Percentiles rank a stretch among this genome's conserved stretches.
phyloP scores from a whole-genome alignment of 148 eudicot genomes.

The Bassia scoparia region DNA sequence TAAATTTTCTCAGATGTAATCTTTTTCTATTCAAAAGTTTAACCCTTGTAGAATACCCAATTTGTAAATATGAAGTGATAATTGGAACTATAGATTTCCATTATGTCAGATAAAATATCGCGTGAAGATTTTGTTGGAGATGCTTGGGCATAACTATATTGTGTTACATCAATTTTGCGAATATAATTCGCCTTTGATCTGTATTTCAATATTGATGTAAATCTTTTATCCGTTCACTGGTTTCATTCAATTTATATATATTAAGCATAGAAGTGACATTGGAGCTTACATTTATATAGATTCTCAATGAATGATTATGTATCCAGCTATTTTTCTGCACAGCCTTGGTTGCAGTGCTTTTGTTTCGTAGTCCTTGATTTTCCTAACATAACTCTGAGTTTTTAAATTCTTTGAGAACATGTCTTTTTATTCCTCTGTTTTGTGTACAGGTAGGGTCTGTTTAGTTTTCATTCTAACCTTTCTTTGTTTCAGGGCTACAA shows the following conservation, averaged over 20 bases:
- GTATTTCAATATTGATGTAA: too few species aligned
- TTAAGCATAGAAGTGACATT: neutral
- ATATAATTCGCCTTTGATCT: too few species aligned
- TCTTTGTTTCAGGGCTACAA: conserved; percentile 45
- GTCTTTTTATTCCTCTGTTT: too few species aligned
- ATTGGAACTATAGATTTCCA: too few species aligned
- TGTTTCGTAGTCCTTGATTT: neutral
- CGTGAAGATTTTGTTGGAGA: neutral
- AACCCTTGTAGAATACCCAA: neutral
- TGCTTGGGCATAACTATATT: too few species aligned
- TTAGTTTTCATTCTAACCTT: conserved; percentile 1
- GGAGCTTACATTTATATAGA: neutral
- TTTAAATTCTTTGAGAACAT: neutral
- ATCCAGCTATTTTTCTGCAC: neutral
- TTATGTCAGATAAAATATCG: too few species aligned
- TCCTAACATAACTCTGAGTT: neutral
- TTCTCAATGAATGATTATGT: too few species aligned
- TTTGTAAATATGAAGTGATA: neutral
- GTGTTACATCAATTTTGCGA: too few species aligned
- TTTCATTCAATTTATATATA: neutral
- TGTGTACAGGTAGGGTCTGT: neutral
- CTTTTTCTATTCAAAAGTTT: neutral
- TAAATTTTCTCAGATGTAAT: neutral
- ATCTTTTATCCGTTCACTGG: neutral
- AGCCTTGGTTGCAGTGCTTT: neutral